phyloP scores from a whole-genome alignment of 768 basidiomycete genomes.

The Tephrocybe sp. region DNA sequence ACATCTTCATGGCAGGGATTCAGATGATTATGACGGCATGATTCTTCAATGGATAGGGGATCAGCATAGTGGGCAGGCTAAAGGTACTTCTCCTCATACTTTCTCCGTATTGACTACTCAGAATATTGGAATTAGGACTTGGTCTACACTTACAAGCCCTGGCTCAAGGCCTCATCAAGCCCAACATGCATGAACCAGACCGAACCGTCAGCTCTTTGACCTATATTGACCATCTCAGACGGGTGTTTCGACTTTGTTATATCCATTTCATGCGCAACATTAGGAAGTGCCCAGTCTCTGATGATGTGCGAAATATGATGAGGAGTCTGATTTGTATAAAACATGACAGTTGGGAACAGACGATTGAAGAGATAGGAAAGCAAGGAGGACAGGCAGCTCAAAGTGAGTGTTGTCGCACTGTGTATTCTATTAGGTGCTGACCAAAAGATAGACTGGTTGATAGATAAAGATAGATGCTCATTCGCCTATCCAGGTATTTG shows the following conservation, averaged over 20 bases:
- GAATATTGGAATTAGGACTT: too few relatives aligned
- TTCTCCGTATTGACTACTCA: too few relatives aligned
- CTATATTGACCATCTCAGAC: constrained; percentile 22
- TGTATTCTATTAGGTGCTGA: too few relatives aligned
- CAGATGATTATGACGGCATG: constrained; percentile 9
- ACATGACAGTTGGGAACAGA: constrained; percentile 21
- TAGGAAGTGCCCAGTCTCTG: constrained; percentile 5
- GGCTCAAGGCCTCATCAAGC: background rate
- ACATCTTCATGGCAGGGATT: constrained; percentile 16
- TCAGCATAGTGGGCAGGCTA: constrained; percentile 22
- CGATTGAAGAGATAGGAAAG: constrained; percentile 13
- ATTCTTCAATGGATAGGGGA: constrained; percentile 18
- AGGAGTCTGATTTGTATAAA: constrained; percentile 19
- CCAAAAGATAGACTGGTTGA: constrained; percentile 16
- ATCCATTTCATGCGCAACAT: too few relatives aligned
- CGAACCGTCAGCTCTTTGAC: constrained; percentile 7
- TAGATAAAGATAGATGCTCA: constrained; percentile 9
- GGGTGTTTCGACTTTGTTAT: constrained; percentile 18
- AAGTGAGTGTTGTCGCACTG: background rate
- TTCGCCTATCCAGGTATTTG: constrained; percentile 19
- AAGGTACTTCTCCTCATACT: constrained; percentile 12
- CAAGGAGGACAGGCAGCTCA: constrained; percentile 18
- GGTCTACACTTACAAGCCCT: constrained; percentile 20
- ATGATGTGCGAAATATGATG: constrained; percentile 18
- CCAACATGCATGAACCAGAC: constrained; percentile 19